phyloP scores from a whole-genome alignment of 345 rosid species.

The Euphorbia lathyris region DNA sequence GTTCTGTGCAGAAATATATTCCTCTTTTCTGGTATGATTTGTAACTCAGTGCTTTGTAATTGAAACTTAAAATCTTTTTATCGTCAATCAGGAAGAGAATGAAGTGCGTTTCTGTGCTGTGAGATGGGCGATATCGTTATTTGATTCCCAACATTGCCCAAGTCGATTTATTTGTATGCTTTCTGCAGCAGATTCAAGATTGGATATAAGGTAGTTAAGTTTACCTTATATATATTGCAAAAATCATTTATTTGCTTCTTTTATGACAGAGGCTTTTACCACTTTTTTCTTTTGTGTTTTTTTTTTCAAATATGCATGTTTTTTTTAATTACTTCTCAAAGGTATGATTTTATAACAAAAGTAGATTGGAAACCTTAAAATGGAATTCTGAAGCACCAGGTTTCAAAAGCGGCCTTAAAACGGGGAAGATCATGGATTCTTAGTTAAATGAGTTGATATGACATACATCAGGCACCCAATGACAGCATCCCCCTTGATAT shows the following conservation, averaged over 20 bases:
- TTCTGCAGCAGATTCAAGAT: conserved; percentile 72
- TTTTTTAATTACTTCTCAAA: background rate
- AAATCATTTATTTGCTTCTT: background rate
- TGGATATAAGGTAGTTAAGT: conserved; percentile 79
- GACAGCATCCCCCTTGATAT: background rate
- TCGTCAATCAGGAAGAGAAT: conserved; percentile 67
- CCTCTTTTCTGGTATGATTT: conserved; percentile 14
- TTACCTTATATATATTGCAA: background rate
- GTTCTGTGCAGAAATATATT: background rate
- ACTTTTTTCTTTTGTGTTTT: too few relatives aligned
- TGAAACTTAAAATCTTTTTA: conserved; percentile 15
- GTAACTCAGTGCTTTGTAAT: background rate
- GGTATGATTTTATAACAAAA: background rate
- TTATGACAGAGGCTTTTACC: background rate
- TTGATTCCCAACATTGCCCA: conserved; percentile 80
- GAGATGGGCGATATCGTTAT: conserved; percentile 86
- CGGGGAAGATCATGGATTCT: background rate
- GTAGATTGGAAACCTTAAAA: background rate
- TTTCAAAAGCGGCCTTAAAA: background rate
- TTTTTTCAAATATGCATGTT: background rate
- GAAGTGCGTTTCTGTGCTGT: conserved; percentile 93
- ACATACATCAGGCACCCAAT: background rate
- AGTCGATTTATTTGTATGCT: conserved; percentile 93
- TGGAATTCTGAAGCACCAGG: background rate
- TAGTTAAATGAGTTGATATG: background rate